phyloP scores from a whole-genome alignment of 208 protist species.

The Crithidia sp. region DNA sequence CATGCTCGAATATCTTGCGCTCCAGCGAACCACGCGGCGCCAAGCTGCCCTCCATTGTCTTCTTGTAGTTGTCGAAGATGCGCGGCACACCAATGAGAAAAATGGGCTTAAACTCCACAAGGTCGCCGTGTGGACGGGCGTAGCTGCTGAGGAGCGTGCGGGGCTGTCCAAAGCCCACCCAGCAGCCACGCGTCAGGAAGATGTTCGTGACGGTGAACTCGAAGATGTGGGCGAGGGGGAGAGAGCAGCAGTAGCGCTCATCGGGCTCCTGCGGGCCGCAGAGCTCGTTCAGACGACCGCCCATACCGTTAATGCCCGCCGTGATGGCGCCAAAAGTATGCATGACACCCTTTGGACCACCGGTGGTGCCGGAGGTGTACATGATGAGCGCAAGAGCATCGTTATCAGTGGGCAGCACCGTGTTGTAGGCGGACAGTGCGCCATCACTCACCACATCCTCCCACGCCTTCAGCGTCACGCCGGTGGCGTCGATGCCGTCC shows the following conservation, averaged over 20 bases:
- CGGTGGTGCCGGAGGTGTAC: slow-evolving; percentile 93
- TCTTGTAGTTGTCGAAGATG: slow-evolving; percentile 91
- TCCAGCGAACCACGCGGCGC: slow-evolving; percentile 66
- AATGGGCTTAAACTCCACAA: slow-evolving; percentile 78
- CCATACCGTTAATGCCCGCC: slow-evolving; percentile 40
- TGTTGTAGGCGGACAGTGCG: slow-evolving; percentile 42
- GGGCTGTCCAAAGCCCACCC: slow-evolving; percentile 81
- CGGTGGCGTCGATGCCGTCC: slow-evolving; percentile 8
- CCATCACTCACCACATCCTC: slow-evolving; percentile 45
- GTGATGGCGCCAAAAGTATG: slow-evolving; percentile 74
- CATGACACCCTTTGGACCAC: slow-evolving; percentile 89
- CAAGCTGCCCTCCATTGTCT: slow-evolving; percentile 71
- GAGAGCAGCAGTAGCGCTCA: slow-evolving; percentile 79
- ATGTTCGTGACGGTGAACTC: slow-evolving; percentile 85
- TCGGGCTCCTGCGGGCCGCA: slow-evolving; percentile 54
- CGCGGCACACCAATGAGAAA: slow-evolving; percentile 87
- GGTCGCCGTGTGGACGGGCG: slow-evolving; percentile 75
- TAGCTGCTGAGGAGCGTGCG: slow-evolving; percentile 76
- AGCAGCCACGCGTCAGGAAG: slow-evolving; percentile 67
- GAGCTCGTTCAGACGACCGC: slow-evolving; percentile 53
- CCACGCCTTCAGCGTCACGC: slow-evolving; percentile 48
- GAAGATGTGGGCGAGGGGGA: slow-evolving; percentile 93
- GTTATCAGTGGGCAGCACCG: slow-evolving; percentile 44
- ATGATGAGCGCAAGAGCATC: slow-evolving; percentile 71
- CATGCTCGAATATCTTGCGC: slow-evolving; percentile 73